Evolutionary conservation across 768 basidiomycete genomes (phyloP), one percentile per base, ranked within the genome.

Genomic region (Daedaleopsis nitida): DNA sequence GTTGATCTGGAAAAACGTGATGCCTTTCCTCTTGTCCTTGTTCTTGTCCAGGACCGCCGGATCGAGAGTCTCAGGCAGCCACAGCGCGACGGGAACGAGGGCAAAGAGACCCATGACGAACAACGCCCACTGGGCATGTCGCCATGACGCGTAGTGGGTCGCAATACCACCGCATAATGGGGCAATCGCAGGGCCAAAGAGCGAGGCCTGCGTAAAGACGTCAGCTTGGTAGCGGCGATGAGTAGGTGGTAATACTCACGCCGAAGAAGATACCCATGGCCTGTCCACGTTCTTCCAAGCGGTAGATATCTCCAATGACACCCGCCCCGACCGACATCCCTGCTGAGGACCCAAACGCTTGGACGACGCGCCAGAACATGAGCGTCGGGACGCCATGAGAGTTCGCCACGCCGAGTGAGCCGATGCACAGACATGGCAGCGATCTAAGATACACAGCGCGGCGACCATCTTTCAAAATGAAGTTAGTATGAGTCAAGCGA

Each of bases 41-140:
- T 38, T 56, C 8, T 0, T 86, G 83, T 42, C 80, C 75, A 0
- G 79, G 68, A 8, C 84, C 81, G 0, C 58, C 0, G 88, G 87
- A 65, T 87, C 85, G 52, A 81, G 83, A 2, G 88, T 90, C 66
- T 91, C 89, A 0, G 88, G 88, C n/a, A 88, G 78, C 55, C 78
- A 78, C 3, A 80, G 44, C 1, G 69, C 52, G 35, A 88, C 75
- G 6, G 74, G 61, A 7, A 79, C 8, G 38, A 83, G 75, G 1
- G 76, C 73, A 0, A 78, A 14, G 0, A 81, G 39, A 2, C 80
- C 81, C 42, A 75, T 69, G 0, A 76, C 39, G 3, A 80, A 81
- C 1, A 90, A 59, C 0, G 67, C 65, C 9, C 72, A 67, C 67
- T 91, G 87, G 70, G 87, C 81, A 4, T 77, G 62, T 0, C 89